These are phyloP conservation scores for Forsythia viridissima DNA, from an alignment of 257 asterid genomes.

Conservation along the genomic window DNA sequence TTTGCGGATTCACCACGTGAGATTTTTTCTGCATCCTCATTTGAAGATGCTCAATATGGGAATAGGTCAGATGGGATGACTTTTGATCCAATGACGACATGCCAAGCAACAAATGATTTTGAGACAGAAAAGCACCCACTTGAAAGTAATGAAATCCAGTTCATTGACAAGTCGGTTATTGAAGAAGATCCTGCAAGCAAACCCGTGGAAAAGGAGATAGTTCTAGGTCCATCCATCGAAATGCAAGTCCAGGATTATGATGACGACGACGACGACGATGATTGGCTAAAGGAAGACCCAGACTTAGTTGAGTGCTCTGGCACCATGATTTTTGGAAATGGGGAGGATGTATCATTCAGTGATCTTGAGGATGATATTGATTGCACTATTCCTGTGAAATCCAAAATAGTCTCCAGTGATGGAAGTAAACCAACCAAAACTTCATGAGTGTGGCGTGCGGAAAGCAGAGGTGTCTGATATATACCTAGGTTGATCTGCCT, in stretches of 20 bases:
- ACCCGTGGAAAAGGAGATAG: conserved; percentile 48
- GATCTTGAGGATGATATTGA: conserved; percentile 93
- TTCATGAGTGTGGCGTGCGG: conserved; percentile 24
- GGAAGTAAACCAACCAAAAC: conserved; percentile 35
- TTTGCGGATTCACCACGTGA: conserved; percentile 45
- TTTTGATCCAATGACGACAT: conserved; percentile 36
- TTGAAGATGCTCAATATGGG: conserved; percentile 43
- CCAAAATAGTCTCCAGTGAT: conserved; percentile 34
- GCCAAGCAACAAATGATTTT: conserved; percentile 33
- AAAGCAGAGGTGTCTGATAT: neutral
- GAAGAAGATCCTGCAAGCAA: conserved; percentile 54
- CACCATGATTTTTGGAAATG: conserved; percentile 42
- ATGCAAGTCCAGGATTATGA: conserved; percentile 37
- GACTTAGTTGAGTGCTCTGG: conserved; percentile 67
- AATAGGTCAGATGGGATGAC: conserved; percentile 32
- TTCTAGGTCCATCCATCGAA: conserved; percentile 40
- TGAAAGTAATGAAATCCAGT: conserved; percentile 51
- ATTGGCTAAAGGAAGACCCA: conserved; percentile 78
- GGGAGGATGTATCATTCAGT: conserved; percentile 94
- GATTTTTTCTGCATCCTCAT: conserved; percentile 32
- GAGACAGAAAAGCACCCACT: conserved; percentile 55
- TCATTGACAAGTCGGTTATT: conserved; percentile 59
- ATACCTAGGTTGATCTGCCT: neutral
- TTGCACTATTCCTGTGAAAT: conserved; percentile 53
- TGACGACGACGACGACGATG: conserved; percentile 60